Evolutionary conservation across 441 rosid species (phyloP), one percentile per base, ranked within the genome.

Genomic region (Breynia disticha): DNA sequence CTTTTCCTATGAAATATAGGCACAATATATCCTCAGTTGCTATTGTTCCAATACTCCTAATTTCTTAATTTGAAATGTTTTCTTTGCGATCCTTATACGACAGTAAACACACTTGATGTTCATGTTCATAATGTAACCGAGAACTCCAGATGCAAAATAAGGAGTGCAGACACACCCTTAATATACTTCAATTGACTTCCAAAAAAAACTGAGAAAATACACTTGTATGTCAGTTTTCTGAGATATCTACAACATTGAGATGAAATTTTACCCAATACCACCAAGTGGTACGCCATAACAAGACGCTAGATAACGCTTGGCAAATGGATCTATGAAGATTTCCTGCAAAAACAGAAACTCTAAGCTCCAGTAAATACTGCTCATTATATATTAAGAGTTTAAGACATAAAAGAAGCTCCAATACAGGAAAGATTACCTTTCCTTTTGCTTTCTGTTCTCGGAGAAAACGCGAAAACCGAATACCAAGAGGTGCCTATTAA

Each of bases 221-320:
- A 46, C 32, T 42, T 15, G 16, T 50, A 14, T 28, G 13, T 17
- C 28, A 19, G 42, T 42, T 39, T 38, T 55, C 16, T 18, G 19
- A 9, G 39, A 28, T 3, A 35, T 38, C 37, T 28, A 11, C 47
- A 37, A 39, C 28, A 32, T 16, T 58, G 4, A 35, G 13, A 42
- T 16, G 9, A 48, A 50, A n/a, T 50, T 80, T 39, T 71, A 87
- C 98, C 98, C 96, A 48, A 90, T 56, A 52, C 90, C 96, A 56
- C 96, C 98, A 11, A 90, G 77, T 21, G 98, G 98, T 75, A 83
- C 55, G 5, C 86, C 96, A 50, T 85, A 90, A 54, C 69, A 75
- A 58, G 95, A 83, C 20, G 91, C 66, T 14, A 69, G 56, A 66
- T 32, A 9, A 38, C 76, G 86, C 71, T 82, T 77, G 1, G 48